Evolutionary conservation across 169 alveolate species (phyloP).

Genomic region (Toxoplasma gondii): DNA sequence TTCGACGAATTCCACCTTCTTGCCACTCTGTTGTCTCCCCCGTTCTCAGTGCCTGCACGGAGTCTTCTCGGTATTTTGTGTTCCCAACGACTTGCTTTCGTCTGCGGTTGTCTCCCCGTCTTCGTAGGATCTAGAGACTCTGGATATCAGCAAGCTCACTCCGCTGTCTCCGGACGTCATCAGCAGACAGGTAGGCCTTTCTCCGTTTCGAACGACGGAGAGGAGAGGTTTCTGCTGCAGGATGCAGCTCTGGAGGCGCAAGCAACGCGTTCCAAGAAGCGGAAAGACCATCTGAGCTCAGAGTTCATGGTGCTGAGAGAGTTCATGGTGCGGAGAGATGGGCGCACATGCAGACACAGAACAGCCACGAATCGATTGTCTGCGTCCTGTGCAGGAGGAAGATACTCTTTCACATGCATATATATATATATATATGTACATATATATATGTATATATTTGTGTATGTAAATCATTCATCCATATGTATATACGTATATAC

Average conservation of each 20-base stretch:
- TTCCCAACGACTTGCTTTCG: neutral
- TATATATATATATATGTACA: neutral
- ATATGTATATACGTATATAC: neutral
- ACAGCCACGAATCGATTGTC: too few relatives aligned
- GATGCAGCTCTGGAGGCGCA: too few relatives aligned
- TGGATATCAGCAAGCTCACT: conserved; percentile 91
- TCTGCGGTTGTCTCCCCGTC: neutral
- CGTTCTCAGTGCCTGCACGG: too few relatives aligned
- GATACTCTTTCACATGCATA: neutral
- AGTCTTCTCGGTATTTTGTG: too few relatives aligned
- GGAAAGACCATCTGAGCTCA: too few relatives aligned
- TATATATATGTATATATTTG: neutral
- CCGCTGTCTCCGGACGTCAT: conserved; percentile 99
- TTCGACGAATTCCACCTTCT: too few relatives aligned
- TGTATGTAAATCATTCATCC: neutral
- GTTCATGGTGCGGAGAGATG: too few relatives aligned
- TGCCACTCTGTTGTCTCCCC: too few relatives aligned
- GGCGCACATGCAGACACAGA: too few relatives aligned
- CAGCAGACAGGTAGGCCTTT: conserved; percentile 98
- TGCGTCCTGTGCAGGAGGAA: neutral
- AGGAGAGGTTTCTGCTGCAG: too few relatives aligned
- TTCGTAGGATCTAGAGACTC: conserved; percentile 74
- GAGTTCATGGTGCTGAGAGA: too few relatives aligned
- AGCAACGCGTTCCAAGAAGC: too few relatives aligned
- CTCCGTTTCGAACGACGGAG: neutral